Evolutionary conservation across 2,329 filamentous ascomycete species (phyloP), one percentile per base, ranked within the genome.

Genomic region (Aspergillus uvarum): DNA sequence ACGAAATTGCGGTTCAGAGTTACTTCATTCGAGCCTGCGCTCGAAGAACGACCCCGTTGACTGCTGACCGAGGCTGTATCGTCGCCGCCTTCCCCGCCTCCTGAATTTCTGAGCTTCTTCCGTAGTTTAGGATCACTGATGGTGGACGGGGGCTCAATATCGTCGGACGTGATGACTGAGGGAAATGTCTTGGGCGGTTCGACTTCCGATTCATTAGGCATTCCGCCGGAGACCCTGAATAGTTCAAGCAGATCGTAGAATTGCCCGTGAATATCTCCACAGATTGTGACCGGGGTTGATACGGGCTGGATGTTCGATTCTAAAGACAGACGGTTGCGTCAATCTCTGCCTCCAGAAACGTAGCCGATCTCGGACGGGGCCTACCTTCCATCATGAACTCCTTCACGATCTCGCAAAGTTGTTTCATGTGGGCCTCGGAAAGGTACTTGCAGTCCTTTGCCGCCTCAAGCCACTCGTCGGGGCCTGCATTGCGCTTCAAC

Each of bases 281-380:
- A 98, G 64, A 99, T 90, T 5, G 95, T 99, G 64, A 99, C 95
- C 6, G 95, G 95, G 0, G 95, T 96, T 56, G 90, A 87, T 21
- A 99, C 94, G n/a, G 95, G 95, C 76, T 98, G 95, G 61, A 99
- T 98, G 76, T 99, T 99, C 66, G 93, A 97, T 80, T 99, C 95
- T 96, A 68, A 10, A 12, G 5, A 38, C 42, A 42, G 59, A 29
- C 47, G 21, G 49, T n/a, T 26, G 19, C 19, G 48, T 69, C 61
- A 69, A 66, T 55, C 54, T 48, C 54, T 47, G 8, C 11, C 7
- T 19, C 5, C 14, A 24, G 42, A 35, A 16, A 35, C 35, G 49
- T 24, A n/a, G n/a, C 44, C n/a, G 12, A 21, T 12, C 21, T 21
- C 22, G 10, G 21, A 16, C 3, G 42, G 10, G 47, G 42, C 66